Evolutionary conservation across 2,329 filamentous ascomycete species (phyloP).

Genomic region (Fusarium buharicum): DNA sequence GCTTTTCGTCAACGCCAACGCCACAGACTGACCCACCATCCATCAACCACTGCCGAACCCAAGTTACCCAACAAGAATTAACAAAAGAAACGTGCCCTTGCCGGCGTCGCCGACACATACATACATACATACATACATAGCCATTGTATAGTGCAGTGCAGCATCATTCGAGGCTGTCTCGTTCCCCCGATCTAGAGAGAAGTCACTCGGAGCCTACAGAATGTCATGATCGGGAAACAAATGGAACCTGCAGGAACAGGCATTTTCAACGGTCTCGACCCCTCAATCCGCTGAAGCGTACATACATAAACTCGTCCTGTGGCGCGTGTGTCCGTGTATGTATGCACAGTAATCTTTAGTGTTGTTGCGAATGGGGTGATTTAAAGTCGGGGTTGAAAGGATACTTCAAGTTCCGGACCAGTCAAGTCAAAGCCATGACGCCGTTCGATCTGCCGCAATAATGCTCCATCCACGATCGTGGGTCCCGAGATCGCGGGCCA

Average conservation of each 20-base stretch:
- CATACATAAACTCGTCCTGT: neutral
- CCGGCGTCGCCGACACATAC: conserved; percentile 6
- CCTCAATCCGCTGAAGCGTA: no score
- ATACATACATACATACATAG: no score
- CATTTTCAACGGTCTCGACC: no score
- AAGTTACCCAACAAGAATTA: neutral
- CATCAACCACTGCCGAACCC: conserved; percentile 16
- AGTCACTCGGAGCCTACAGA: conserved; percentile 1
- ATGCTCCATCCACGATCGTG: conserved; percentile 37
- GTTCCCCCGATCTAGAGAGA: conserved; percentile 24
- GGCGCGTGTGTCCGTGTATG: no score
- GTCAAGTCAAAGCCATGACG: conserved; percentile 8
- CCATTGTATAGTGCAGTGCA: no score
- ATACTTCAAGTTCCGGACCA: neutral
- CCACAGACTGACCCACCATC: conserved; percentile 25
- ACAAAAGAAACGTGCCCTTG: conserved; percentile 12
- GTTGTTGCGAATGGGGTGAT: neutral
- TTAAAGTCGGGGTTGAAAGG: neutral
- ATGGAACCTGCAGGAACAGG: neutral
- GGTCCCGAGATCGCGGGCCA: conserved; percentile 40
- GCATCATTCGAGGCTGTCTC: conserved; percentile 5
- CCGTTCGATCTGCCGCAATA: conserved; percentile 30
- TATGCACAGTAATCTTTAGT: no score
- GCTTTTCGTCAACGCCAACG: neutral
- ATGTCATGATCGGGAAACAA: conserved; percentile 19